These are phyloP conservation scores for Coemansia sp. DNA, from an alignment of 192 early-diverging fungal genomes.

Conservation along the genomic window DNA sequence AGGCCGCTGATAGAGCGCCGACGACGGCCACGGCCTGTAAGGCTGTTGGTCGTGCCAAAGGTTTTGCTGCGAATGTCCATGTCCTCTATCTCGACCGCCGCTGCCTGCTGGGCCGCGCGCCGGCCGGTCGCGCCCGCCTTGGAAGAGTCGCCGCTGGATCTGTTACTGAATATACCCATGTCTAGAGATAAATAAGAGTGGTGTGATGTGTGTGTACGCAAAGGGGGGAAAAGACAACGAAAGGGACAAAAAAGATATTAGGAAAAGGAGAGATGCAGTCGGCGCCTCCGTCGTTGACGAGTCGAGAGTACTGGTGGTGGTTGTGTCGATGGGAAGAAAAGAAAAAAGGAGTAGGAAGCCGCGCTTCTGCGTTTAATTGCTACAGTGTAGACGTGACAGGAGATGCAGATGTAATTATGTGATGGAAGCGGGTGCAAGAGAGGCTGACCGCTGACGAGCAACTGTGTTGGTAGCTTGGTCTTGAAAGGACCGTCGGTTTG, in stretches of 20 bases:
- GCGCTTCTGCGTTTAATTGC: background rate
- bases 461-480: background rate
- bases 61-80: conserved; percentile 18
- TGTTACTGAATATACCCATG: conserved; percentile 35
- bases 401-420: background rate
- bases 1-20: conserved; percentile 40
- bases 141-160: background rate
- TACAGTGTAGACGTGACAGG: background rate
- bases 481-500: background rate
- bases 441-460: background rate
- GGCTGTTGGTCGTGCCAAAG: conserved; percentile 11
- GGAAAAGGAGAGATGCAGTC: background rate
- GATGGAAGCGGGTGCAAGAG: conserved; percentile 1
- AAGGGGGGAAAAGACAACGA: background rate
- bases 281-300: background rate
- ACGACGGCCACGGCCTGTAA: conserved; percentile 11
- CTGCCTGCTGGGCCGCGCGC: background rate
- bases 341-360: background rate
- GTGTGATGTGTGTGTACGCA: too few species aligned
- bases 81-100: conserved; percentile 13
- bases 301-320: background rate
- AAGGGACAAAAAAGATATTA: background rate
- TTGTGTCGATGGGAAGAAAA: background rate
- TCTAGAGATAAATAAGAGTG: conserved; percentile 2
- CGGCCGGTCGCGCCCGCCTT: background rate